Evolutionary conservation across 108 stramenopile species (phyloP).

Genomic region (Nannochloropsis salina): DNA sequence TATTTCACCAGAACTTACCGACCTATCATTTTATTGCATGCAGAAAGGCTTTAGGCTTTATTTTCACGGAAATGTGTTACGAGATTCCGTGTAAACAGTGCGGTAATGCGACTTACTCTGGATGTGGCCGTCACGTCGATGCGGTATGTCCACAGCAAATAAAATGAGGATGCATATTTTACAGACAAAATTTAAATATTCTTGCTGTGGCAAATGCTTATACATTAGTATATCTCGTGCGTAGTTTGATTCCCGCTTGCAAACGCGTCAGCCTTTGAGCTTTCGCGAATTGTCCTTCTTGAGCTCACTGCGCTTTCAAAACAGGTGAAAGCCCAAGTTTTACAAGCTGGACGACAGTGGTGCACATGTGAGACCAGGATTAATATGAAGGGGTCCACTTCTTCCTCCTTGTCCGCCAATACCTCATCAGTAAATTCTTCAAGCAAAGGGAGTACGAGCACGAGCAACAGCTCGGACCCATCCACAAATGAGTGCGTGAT

Average conservation of each 20-base stretch:
- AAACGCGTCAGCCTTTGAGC: too few species aligned
- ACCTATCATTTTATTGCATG: too few species aligned
- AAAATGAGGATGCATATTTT: neutral
- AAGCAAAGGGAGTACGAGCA: neutral
- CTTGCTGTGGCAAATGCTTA: neutral
- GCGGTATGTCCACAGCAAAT: neutral
- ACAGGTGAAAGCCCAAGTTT: neutral
- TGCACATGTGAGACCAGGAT: neutral
- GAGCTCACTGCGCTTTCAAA: neutral
- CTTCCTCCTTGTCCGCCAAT: neutral
- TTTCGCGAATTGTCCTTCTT: too few species aligned
- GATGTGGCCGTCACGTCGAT: slow-evolving; percentile 1
- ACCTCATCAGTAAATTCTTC: neutral
- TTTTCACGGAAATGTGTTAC: neutral
- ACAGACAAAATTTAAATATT: neutral
- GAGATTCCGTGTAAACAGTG: neutral
- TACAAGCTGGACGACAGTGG: neutral
- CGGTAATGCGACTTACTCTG: neutral
- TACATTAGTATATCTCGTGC: too few species aligned
- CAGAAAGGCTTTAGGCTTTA: too few species aligned
- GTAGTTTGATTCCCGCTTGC: too few species aligned
- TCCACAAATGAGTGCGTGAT: neutral
- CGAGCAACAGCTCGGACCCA: neutral
- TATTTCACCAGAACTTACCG: too few species aligned
- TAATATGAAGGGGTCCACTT: neutral